Evolutionary conservation across 2,329 filamentous ascomycete species (phyloP).

Genomic region (Talaromyces sp.): DNA sequence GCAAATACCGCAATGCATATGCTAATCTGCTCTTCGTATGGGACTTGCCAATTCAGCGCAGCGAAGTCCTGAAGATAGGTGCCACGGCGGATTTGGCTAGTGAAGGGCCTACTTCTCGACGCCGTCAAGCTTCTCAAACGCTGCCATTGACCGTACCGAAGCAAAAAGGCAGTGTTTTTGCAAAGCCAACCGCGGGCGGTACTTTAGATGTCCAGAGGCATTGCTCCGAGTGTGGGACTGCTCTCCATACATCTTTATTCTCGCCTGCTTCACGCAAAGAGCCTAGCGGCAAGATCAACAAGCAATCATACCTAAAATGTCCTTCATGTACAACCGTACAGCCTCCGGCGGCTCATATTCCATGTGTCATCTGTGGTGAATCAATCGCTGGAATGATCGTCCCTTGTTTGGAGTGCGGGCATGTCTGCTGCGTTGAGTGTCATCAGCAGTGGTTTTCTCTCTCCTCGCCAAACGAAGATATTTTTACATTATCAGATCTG

Average conservation of each 20-base stretch:
- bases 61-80: conserved; percentile 56
- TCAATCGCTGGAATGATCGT: conserved; percentile 40
- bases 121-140: conserved; percentile 19
- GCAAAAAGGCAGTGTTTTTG: conserved; percentile 9
- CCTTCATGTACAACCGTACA: conserved; percentile 30
- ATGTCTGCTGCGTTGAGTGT: conserved; percentile 43
- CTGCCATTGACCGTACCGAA: conserved; percentile 18
- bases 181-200: conserved; percentile 1
- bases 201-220: conserved; percentile 39
- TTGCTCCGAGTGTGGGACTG: conserved; percentile 36
- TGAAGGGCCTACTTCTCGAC: conserved; percentile 15
- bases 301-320: conserved; percentile 24
- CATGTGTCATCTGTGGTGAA: conserved; percentile 42
- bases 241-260: conserved; percentile 34
- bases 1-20: conserved; percentile 53
- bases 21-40: conserved; percentile 56
- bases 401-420: conserved; percentile 45
- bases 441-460: conserved; percentile 38
- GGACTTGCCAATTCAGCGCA: conserved; percentile 50
- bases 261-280: conserved; percentile 17
- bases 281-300: conserved; percentile 18
- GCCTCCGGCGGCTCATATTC: conserved; percentile 28
- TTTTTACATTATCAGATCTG: conserved; percentile 1
- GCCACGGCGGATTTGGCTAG: conserved; percentile 34
- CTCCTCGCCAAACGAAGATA: neutral